phyloP scores from a whole-genome alignment of 169 alveolate species.

The Cyclospora cayetanensis region DNA sequence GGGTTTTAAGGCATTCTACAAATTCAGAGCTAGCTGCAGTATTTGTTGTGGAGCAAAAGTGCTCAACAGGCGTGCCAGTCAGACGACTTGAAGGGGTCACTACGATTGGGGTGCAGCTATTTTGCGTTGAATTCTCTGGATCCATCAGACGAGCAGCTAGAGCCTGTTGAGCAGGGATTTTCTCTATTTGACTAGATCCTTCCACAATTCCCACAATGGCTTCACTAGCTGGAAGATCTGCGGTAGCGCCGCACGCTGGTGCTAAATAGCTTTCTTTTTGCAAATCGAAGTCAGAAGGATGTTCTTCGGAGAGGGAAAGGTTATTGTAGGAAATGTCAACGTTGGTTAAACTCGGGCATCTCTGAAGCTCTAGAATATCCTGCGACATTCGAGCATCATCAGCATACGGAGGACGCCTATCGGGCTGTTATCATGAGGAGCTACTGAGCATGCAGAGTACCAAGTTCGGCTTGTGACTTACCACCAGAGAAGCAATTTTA shows the following conservation, averaged over 20 bases:
- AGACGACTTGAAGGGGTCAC: not conserved
- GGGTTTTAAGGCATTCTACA: conserved; percentile 36
- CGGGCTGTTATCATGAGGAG: too few species aligned
- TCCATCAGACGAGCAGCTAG: too few species aligned
- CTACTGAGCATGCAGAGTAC: not conserved
- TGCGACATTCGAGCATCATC: conserved; percentile 8
- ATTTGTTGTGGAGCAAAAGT: not conserved
- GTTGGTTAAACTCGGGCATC: conserved; percentile 81
- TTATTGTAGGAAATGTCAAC: conserved; percentile 88
- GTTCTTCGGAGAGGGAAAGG: not conserved
- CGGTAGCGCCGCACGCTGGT: too few species aligned
- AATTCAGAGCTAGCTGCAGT: not conserved
- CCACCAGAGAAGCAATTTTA: conserved; percentile 80
- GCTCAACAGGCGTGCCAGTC: not conserved
- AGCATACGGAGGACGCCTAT: not conserved
- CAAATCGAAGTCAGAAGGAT: too few species aligned
- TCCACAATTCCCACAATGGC: not conserved
- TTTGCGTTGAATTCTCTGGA: too few species aligned
- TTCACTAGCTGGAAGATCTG: not conserved
- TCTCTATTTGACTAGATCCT: not conserved
- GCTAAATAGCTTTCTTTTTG: too few species aligned
- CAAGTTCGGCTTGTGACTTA: not conserved
- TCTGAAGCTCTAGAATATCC: conserved; percentile 84
- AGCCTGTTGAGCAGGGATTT: not conserved
- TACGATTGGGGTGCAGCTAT: too few species aligned